phyloP scores from a whole-genome alignment of 2,329 filamentous ascomycete species.

The Cladosporium sp. region DNA sequence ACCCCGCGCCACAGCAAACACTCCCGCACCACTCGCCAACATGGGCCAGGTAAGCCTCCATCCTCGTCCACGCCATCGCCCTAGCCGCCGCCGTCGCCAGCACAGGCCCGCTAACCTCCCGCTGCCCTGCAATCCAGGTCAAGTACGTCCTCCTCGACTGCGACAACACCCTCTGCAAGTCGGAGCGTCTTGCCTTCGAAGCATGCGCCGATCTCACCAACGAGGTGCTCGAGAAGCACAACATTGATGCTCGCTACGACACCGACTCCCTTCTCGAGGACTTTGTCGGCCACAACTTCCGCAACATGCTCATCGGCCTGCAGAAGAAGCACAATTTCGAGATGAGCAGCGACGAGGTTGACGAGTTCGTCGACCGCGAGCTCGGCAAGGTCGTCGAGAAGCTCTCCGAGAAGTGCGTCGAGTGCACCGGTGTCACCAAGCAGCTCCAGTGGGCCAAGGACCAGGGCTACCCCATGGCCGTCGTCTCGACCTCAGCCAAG shows the following conservation, averaged over 20 bases:
- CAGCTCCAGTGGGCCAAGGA: conserved; percentile 57
- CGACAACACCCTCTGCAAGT: conserved; percentile 90
- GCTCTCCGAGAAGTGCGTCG: conserved; percentile 45
- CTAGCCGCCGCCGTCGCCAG: conserved; percentile 8
- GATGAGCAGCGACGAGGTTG: conserved; percentile 63
- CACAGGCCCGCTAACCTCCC: background rate
- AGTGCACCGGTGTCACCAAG: conserved; percentile 54
- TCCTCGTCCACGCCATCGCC: conserved; percentile 10
- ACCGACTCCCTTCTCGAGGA: conserved; percentile 73
- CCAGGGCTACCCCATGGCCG: conserved; percentile 63
- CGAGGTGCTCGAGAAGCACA: conserved; percentile 67
- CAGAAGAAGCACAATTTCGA: conserved; percentile 71
- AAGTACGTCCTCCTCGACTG: conserved; percentile 53
- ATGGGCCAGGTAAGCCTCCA: conserved; percentile 24
- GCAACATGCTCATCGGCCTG: conserved; percentile 78
- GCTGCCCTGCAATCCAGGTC: conserved; percentile 26
- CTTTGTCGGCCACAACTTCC: conserved; percentile 93
- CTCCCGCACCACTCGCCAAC: conserved; percentile 16
- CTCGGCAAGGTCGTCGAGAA: conserved; percentile 81
- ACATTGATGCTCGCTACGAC: conserved; percentile 67
- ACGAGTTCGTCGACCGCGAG: conserved; percentile 70
- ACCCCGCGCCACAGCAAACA: conserved; percentile 3
- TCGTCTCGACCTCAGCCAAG: conserved; percentile 77
- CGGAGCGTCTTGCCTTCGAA: conserved; percentile 86
- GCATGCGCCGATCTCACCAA: conserved; percentile 87